These are phyloP conservation scores for Remersonia thermophila DNA, from an alignment of 2,329 filamentous ascomycete genomes.

Conservation along the genomic window DNA sequence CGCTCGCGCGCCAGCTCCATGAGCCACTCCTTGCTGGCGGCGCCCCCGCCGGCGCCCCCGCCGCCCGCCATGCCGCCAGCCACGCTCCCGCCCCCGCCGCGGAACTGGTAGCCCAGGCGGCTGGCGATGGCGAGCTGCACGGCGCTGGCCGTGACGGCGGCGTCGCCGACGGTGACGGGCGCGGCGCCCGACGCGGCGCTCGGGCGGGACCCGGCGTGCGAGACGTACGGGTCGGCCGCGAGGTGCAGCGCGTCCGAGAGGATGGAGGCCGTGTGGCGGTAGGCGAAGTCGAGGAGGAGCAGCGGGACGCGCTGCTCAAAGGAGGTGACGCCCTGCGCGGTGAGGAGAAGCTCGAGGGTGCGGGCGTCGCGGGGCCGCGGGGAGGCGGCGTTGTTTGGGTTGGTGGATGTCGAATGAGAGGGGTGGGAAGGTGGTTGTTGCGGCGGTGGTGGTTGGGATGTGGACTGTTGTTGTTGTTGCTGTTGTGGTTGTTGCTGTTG, in stretches of 20 bases:
- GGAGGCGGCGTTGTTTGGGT: slow-evolving; percentile 22
- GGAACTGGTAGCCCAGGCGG: slow-evolving; percentile 57
- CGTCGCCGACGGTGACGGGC: slow-evolving; percentile 34
- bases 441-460: slow-evolving; percentile 7
- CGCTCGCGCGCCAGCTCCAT: slow-evolving; percentile 59
- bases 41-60: slow-evolving; percentile 25
- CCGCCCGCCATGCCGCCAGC: slow-evolving; percentile 25
- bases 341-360: slow-evolving; percentile 67
- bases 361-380: slow-evolving; percentile 65
- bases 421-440: slow-evolving; percentile 1
- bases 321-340: slow-evolving; percentile 63
- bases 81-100: slow-evolving; percentile 29
- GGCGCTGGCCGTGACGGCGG: slow-evolving; percentile 51
- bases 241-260: slow-evolving; percentile 61
- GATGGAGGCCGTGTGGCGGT: slow-evolving; percentile 64
- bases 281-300: slow-evolving; percentile 75
- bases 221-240: slow-evolving; percentile 53
- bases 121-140: slow-evolving; percentile 61
- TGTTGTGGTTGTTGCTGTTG: slow-evolving; percentile 6
- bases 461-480: slow-evolving; percentile 9
- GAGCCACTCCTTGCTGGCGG: slow-evolving; percentile 62
- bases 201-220: slow-evolving; percentile 41
- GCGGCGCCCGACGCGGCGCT: slow-evolving; percentile 37
- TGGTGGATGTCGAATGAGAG: slow-evolving; percentile 13
- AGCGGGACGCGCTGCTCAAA: slow-evolving; percentile 76